Conservation (phyloP, 257 asterid genomes). For the Solanum bulbocastanum region DNA sequence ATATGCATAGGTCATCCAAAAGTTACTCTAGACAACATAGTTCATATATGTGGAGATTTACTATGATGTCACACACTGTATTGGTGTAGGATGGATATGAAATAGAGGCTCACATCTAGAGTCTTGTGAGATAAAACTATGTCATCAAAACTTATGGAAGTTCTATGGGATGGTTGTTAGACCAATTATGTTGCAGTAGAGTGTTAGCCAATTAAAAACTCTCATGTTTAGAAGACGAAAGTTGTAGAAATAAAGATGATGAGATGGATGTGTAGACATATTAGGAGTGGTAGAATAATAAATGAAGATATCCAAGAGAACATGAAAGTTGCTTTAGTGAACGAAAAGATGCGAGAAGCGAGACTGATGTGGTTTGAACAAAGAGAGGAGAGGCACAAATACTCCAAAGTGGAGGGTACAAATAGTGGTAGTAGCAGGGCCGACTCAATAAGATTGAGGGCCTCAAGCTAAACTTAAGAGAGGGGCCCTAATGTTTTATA, state of each 20-base stretch:
- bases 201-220: neutral
- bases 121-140: too few relatives aligned
- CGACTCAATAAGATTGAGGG: too few relatives aligned
- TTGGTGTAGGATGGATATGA: neutral
- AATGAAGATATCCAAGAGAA: neutral
- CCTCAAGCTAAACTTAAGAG: too few relatives aligned
- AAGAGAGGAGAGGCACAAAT: neutral
- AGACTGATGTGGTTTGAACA: neutral
- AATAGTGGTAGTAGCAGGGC: too few relatives aligned
- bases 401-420: too few relatives aligned
- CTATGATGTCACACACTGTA: too few relatives aligned
- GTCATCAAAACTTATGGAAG: neutral
- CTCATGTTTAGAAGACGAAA: neutral
- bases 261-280: neutral
- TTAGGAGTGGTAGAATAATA: neutral
- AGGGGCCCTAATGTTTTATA: too few relatives aligned
- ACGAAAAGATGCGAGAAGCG: neutral
- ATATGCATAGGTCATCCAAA: neutral
- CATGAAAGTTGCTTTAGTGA: neutral
- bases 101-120: neutral
- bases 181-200: neutral
- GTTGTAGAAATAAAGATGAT: neutral
- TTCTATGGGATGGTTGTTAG: neutral
- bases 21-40: neutral
- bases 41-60: neutral